These are phyloP conservation scores for Graphiopsis chlorocephala DNA, from an alignment of 2,329 filamentous ascomycete genomes.

Conservation along the genomic window DNA sequence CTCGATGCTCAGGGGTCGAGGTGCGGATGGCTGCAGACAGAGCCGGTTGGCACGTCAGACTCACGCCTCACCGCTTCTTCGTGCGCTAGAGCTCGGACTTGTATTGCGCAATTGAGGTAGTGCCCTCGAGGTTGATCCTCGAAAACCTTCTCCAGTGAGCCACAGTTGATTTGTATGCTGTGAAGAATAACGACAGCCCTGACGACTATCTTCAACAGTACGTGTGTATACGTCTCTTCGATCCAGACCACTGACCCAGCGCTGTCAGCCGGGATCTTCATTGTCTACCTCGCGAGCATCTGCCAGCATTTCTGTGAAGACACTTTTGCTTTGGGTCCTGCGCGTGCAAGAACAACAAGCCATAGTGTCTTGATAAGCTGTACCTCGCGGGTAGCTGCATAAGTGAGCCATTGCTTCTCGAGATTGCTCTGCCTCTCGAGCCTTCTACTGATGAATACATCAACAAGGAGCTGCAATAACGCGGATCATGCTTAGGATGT, in stretches of 20 bases:
- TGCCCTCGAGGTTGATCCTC: background rate
- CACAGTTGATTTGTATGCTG: background rate
- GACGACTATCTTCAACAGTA: background rate
- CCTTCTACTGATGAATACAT: background rate
- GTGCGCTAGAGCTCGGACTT: conserved; percentile 3
- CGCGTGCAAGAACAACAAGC: background rate
- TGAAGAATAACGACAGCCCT: background rate
- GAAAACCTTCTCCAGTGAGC: background rate
- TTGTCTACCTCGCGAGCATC: background rate
- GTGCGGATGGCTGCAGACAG: conserved; percentile 9
- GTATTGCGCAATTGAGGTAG: conserved; percentile 9
- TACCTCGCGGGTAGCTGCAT: conserved; percentile 4
- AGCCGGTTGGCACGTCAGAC: conserved; percentile 14
- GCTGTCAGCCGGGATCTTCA: background rate
- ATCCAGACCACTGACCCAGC: background rate
- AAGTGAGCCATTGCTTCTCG: background rate
- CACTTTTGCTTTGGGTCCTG: background rate
- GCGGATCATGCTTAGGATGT: background rate
- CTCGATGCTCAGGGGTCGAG: conserved; percentile 6
- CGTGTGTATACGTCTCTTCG: background rate
- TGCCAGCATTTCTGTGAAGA: background rate
- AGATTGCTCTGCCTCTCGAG: background rate
- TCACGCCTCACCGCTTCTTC: conserved; percentile 17
- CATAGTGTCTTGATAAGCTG: background rate
- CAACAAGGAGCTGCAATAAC: background rate